Base-by-base conservation (phyloP, 768 basidiomycete genomes). In the Lactifluus volemus region DNA sequence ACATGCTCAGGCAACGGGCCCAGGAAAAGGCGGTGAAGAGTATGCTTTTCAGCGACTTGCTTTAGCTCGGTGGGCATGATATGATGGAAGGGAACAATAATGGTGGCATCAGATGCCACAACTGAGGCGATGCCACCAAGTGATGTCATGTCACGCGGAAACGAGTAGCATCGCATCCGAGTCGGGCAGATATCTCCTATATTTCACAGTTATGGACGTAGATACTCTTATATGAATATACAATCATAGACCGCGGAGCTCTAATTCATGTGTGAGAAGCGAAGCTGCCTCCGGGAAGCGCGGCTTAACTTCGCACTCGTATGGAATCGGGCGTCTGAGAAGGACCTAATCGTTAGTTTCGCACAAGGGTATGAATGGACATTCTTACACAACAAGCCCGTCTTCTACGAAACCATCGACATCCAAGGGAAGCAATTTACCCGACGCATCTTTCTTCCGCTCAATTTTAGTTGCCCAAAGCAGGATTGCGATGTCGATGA, bases 1-100 rank as follows among this genome's bases (percentile, higher is more conserved):
- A 83, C 76, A 58, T 78, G 81, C 68, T 85, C 83, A 12, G 88
- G 89, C 76, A 91, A 78, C 4, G 89, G 86, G 0, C 90, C 90
- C 48, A 92, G 76, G 72, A 91, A 91, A 55, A 85, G 70, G 34
- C 90, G 79, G 57, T 76, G 76, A 61, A 74, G 75, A 32, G 67
- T 70, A 70, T 79, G 75, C n/a, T 63, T 62, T 32, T 68, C 71
- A 54, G 58, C 17, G 15, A 25, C 17, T 36, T 36, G 60, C 21
- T 38, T 49, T 14, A 15, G 21, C 44, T 67, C 49, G 17, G 51
- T 44, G 55, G 32, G n/a, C 42, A 53, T 65, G 34, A 59, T 63
- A 39, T 59, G 54, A 38, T 3, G 21, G 61, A 63, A 17, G 59
- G 41, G 15, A 29, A 30, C 3, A 4, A 39, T 5, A 6, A 42